Conservation (phyloP, 2,329 filamentous ascomycete genomes). For the Beauveria rudraprayagi region DNA sequence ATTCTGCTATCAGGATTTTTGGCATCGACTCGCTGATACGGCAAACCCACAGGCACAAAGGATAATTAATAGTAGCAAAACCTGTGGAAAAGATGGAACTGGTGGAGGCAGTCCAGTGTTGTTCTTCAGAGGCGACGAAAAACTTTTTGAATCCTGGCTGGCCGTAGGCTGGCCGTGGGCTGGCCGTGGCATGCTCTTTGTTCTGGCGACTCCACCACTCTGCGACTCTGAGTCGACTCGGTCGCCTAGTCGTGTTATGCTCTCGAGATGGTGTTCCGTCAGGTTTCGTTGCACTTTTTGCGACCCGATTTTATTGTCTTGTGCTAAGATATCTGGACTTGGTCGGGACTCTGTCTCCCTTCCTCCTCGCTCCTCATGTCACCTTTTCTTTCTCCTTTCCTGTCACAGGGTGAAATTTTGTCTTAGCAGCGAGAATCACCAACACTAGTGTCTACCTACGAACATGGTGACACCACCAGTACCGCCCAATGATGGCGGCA, state of each 20-base stretch:
- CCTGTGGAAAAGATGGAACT: not conserved
- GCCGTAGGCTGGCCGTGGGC: not conserved
- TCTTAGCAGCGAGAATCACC: slow-evolving; percentile 8
- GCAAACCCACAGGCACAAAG: not conserved
- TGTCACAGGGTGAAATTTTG: slow-evolving; percentile 6
- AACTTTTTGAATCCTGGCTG: not conserved
- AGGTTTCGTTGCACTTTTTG: not conserved
- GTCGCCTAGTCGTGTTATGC: not conserved
- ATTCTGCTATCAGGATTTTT: not conserved
- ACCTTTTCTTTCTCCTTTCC: not conserved
- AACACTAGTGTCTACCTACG: slow-evolving; percentile 10
- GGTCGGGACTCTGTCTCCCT: not conserved
- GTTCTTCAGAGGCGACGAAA: not conserved
- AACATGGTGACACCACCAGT: slow-evolving; percentile 6
- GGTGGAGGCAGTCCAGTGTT: not conserved
- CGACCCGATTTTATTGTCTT: slow-evolving; percentile 12
- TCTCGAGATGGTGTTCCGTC: not conserved
- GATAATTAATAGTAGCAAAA: not conserved
- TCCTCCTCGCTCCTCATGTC: not conserved
- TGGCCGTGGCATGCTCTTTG: not conserved
- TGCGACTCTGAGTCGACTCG: not conserved
- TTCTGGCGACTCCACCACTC: not conserved
- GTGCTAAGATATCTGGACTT: slow-evolving; percentile 1
- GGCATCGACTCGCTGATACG: slow-evolving; percentile 1
- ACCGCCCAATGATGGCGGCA: not conserved